Evolutionary conservation across 306 rosid genomes (phyloP), one percentile per base, ranked within the genome.

Genomic region (Malus fusca): DNA sequence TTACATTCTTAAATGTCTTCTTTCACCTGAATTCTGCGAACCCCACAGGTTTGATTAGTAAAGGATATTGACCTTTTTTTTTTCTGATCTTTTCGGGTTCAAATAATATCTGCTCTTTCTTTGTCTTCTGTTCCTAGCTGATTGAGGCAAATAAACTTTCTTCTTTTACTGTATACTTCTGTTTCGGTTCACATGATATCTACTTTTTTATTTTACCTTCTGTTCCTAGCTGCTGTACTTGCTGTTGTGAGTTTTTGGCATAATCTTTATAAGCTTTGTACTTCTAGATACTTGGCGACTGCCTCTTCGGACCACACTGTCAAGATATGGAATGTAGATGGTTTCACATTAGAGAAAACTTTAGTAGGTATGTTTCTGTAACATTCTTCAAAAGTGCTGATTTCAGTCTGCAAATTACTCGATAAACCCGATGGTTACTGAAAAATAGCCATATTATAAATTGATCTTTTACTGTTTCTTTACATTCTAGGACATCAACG

Each of bases 321-420:
- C 80, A 96, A 89, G 87, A 96, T 96, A 82, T 96, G 99, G 99
- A 96, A 96, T 35, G 96, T 96, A 22, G 99, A 96, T 75, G 99
- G 99, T 72, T 96, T 96, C 87, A 96, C 93, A 13, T 79, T 96
- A 80, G 98, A 96, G 81, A 96, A 96, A 81, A 96, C 99, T 80
- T 80, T 96, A 74, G 79, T 51, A 25, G 99, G 99, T 92, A 92
- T 62, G 73, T 77, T 37, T 73, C 75, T 66, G 28, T 71, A 73
- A 19, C 69, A 74, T 62, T 42, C 69, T 75, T 43, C 30, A 10
- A 66, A 74, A 35, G 59, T 77, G 33, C 77, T 71, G 65, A 66
- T 68, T 35, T 72, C 73, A 40, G 31, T 71, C 53, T 58, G 22
- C 58, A 33, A n/a, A 58, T 68, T 43, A 53, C 58, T 67, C 1